Evolutionary conservation across 768 basidiomycete species (phyloP), one percentile per base, ranked within the genome.

Genomic region (Phlebiopsis flavidoalba): DNA sequence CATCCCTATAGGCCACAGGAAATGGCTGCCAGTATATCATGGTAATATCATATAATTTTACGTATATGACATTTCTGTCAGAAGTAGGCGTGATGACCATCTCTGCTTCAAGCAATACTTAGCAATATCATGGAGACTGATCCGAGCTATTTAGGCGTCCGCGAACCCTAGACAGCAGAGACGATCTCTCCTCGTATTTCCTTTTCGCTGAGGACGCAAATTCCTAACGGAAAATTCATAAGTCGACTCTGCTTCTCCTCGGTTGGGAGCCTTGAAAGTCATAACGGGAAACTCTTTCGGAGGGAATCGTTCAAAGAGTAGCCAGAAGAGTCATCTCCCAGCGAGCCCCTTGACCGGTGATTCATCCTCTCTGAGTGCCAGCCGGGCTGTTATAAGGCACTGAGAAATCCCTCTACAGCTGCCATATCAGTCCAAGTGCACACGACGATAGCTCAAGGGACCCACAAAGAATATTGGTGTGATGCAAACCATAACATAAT

Each of bases 351-450:
- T 31, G 26, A 31, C 26, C 2, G 26, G 26, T 31, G 26, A 31
- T 31, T 31, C 26, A 31, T 31, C 26, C 26, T 6, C 26, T 31
- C 8, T 55, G 0, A 55, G 22, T 14, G 54, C 54, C 14, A 70
- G 53, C 45, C 64, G 69, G 8, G 64, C 67, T n/a, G 64, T 66
- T 60, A 70, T 70, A 21, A 70, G 59, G 49, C 63, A 59, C 48
- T 70, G 69, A 5, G 67, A 68, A 47, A 70, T 67, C 8, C 69
- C 69, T n/a, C 68, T 69, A 33, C 12, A 57, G 15, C 36, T n/a
- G 11, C 12, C 33, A n/a, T 35, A 53, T 31, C 1, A n/a, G n/a
- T 10, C n/a, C n/a, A n/a, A 17, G 14, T 21, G 35, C 14, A 31
- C 12, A 15, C 35, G 15, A 43, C 11, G 17, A n/a, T 15, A 21